Percentiles rank a stretch among this genome's conserved stretches.
Evolutionary conservation across 108 stramenopile genomes (phyloP).

Genomic region (Seminavis robusta): DNA sequence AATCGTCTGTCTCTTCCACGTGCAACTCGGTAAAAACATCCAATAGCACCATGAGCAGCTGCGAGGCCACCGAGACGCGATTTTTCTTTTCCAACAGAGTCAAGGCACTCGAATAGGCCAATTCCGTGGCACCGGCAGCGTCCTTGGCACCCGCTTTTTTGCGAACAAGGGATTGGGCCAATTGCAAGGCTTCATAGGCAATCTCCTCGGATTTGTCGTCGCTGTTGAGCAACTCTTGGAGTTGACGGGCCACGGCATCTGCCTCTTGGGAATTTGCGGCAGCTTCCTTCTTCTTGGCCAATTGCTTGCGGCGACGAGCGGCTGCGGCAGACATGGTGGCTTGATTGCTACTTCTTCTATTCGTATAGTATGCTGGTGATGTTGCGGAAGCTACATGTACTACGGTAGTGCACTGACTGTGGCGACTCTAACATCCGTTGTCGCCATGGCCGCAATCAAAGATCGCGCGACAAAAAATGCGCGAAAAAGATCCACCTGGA

Average conservation of each 20-base stretch:
- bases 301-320: slow-evolving; percentile 82
- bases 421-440: no score
- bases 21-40: slow-evolving; percentile 73
- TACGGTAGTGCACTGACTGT: no score
- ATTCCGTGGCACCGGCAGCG: slow-evolving; percentile 45
- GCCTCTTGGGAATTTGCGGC: slow-evolving; percentile 18
- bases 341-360: background rate
- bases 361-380: no score
- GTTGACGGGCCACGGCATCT: slow-evolving; percentile 57
- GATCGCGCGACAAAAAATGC: no score
- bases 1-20: slow-evolving; percentile 55
- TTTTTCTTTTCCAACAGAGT: slow-evolving; percentile 50
- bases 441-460: no score
- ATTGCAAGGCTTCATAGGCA: slow-evolving; percentile 85
- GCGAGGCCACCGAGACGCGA: slow-evolving; percentile 69
- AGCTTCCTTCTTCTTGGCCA: slow-evolving; percentile 42
- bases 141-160: slow-evolving; percentile 66
- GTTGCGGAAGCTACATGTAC: no score
- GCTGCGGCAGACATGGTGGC: slow-evolving; percentile 81
- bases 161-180: slow-evolving; percentile 77
- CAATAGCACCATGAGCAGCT: slow-evolving; percentile 61
- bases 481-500: no score
- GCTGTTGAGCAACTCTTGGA: slow-evolving; percentile 52
- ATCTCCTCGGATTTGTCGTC: slow-evolving; percentile 60
- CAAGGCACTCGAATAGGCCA: slow-evolving; percentile 48